phyloP scores from a whole-genome alignment of 306 rosid species.

The Canavalia ensiformis region DNA sequence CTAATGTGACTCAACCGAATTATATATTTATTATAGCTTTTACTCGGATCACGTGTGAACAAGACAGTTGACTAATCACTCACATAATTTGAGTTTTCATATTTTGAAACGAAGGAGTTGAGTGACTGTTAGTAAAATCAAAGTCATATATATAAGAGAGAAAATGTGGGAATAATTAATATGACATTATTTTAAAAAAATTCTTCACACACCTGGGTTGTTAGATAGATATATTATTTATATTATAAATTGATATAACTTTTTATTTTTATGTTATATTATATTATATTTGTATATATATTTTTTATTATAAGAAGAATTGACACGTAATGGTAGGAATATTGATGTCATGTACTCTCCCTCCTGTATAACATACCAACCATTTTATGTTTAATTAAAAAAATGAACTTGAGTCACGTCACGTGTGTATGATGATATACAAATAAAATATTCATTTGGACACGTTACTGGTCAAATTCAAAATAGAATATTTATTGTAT shows the following conservation, averaged over 20 bases:
- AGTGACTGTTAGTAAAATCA: background rate
- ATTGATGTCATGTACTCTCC: background rate
- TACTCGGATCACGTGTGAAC: conserved; percentile 46
- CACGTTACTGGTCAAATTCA: conserved; percentile 3
- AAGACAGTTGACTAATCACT: background rate
- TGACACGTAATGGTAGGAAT: background rate
- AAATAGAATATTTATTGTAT: background rate
- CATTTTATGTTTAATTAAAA: background rate
- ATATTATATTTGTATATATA: too few species aligned
- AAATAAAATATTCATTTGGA: conserved; percentile 15
- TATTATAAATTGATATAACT: too few species aligned
- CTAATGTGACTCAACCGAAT: background rate
- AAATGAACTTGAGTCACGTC: background rate
- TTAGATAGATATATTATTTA: too few species aligned
- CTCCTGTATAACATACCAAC: background rate
- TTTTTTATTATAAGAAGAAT: background rate
- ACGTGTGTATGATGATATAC: background rate
- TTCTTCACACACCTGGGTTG: background rate
- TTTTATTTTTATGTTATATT: too few species aligned
- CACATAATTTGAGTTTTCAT: background rate
- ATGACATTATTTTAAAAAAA: background rate
- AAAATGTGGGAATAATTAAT: background rate
- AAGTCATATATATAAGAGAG: background rate
- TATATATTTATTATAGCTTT: background rate
- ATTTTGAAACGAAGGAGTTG: background rate